Evolutionary conservation across 257 asterid species (phyloP).

Genomic region (Agastache rugosa): DNA sequence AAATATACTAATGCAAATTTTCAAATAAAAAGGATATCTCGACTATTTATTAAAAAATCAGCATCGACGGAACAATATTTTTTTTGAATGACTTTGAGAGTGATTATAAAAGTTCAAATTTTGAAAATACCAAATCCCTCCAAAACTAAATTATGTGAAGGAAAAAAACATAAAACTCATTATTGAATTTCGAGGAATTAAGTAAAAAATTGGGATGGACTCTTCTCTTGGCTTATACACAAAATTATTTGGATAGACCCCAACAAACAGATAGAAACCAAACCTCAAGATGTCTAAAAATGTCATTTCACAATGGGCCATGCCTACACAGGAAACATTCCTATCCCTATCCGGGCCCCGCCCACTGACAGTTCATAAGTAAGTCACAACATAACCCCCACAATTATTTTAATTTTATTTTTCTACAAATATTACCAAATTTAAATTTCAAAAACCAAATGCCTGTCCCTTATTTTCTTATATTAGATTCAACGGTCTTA

Average conservation of each 20-base stretch:
- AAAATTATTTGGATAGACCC: background rate
- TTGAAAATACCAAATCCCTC: slow-evolving; percentile 31
- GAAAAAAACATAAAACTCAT: background rate
- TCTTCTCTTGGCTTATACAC: background rate
- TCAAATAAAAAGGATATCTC: too few species aligned
- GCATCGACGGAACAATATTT: too few species aligned
- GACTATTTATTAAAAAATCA: too few species aligned
- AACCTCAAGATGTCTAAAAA: slow-evolving; percentile 28
- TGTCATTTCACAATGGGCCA: slow-evolving; percentile 18
- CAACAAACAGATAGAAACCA: background rate
- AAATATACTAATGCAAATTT: too few species aligned
- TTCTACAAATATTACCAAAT: slow-evolving; percentile 28
- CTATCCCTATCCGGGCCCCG: slow-evolving; percentile 27
- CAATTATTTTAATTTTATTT: slow-evolving; percentile 18
- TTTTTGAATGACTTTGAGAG: background rate
- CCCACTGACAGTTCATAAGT: slow-evolving; percentile 26
- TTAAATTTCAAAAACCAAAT: slow-evolving; percentile 26
- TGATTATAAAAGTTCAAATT: slow-evolving; percentile 3
- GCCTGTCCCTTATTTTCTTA: background rate
- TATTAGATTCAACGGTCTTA: slow-evolving; percentile 35
- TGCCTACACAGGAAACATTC: slow-evolving; percentile 31
- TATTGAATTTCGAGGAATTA: background rate
- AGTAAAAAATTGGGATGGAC: slow-evolving; percentile 13
- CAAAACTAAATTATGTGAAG: slow-evolving; percentile 1
- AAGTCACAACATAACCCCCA: background rate